Conservation (phyloP, 164 flowering plant genomes). For the Berberis thunbergii region DNA sequence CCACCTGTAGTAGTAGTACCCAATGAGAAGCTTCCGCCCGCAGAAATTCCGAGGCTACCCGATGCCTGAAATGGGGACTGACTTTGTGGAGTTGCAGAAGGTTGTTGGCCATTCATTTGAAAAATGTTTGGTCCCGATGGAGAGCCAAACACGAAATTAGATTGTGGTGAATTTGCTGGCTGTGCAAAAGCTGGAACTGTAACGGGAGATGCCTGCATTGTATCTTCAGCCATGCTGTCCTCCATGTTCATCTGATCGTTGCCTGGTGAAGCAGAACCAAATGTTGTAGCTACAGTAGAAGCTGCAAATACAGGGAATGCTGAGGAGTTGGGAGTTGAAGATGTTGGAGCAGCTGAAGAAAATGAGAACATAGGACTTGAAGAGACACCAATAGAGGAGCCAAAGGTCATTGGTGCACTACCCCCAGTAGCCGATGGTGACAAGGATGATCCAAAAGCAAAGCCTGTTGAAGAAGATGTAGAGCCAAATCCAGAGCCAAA, state of each 20-base stretch:
- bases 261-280: conserved; percentile 32
- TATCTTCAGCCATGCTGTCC: conserved; percentile 94
- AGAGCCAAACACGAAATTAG: conserved; percentile 37
- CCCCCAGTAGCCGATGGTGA: conserved; percentile 20
- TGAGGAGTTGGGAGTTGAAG: conserved; percentile 14
- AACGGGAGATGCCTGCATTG: conserved; percentile 39
- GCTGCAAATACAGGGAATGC: conserved; percentile 28
- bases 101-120: conserved; percentile 53
- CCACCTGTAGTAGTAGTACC: conserved; percentile 20
- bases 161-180: conserved; percentile 25
- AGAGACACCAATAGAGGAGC: conserved; percentile 29
- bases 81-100: conserved; percentile 26
- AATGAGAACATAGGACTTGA: conserved; percentile 37
- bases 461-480: conserved; percentile 25
- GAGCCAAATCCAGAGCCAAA: conserved; percentile 26
- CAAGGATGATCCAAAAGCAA: conserved; percentile 42
- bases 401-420: conserved; percentile 25
- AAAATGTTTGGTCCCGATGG: conserved; percentile 32
- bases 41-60: conserved; percentile 32
- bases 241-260: conserved; percentile 81
- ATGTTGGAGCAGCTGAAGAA: conserved; percentile 29
- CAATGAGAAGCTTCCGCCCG: conserved; percentile 29
- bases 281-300: conserved; percentile 23
- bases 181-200: conserved; percentile 42
- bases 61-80: conserved; percentile 51